Evolutionary conservation across 257 asterid genomes (phyloP).

Genomic region (Fraxinus excelsior): DNA sequence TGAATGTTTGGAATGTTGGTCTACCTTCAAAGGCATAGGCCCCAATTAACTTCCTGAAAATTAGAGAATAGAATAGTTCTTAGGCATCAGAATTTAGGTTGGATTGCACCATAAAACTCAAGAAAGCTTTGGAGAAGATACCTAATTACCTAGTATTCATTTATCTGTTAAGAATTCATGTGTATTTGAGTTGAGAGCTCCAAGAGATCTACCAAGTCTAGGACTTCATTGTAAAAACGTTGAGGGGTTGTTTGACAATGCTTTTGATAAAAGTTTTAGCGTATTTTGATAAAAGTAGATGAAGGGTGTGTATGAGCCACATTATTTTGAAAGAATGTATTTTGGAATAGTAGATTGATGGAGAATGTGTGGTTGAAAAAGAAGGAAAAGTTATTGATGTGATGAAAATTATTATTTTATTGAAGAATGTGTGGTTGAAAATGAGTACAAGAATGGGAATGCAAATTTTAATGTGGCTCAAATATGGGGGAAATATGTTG

Average conservation of each 20-base stretch:
- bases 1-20: conserved; percentile 20
- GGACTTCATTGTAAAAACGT: neutral
- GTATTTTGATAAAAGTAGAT: no score
- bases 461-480: no score
- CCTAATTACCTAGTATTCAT: neutral
- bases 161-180: neutral
- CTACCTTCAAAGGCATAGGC: conserved; percentile 7
- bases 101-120: neutral
- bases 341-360: no score
- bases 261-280: no score
- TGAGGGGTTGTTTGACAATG: neutral
- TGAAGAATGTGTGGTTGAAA: no score
- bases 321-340: no score
- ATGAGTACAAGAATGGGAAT: no score
- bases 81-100: conserved; percentile 20
- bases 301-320: no score
- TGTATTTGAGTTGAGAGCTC: neutral
- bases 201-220: neutral
- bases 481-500: no score
- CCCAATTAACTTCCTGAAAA: conserved; percentile 20
- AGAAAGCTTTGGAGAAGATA: conserved; percentile 1
- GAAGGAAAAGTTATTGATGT: no score
- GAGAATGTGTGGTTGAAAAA: no score
- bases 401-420: no score
- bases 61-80: conserved; percentile 16